phyloP scores from a whole-genome alignment of 768 basidiomycete genomes.

The Infundibulicybe gibba region DNA sequence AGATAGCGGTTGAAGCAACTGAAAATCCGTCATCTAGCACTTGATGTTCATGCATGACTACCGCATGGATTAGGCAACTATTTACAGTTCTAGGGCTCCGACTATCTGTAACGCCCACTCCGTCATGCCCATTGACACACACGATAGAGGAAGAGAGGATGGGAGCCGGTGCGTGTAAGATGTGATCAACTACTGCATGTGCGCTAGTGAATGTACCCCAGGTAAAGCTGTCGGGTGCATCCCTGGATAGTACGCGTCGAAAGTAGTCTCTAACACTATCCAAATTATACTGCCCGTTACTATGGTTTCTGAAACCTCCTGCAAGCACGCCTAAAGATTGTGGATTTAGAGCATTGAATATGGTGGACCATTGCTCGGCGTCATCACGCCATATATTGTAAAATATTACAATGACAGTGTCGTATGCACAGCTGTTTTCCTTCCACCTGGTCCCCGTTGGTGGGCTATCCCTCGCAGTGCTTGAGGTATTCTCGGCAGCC shows the following conservation, averaged over 20 bases:
- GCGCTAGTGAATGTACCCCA: conserved; percentile 1
- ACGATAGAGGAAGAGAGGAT: neutral
- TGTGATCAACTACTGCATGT: neutral
- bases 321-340: neutral
- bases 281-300: neutral
- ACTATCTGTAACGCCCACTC: too few species aligned
- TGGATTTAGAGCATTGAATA: neutral
- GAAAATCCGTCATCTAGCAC: too few species aligned
- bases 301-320: neutral
- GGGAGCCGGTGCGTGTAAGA: neutral
- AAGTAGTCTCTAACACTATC: conserved; percentile 3
- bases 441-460: conserved; percentile 1
- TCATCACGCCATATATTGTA: conserved; percentile 2
- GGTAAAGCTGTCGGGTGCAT: neutral
- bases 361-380: neutral
- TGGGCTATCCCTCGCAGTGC: too few species aligned
- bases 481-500: neutral
- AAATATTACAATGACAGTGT: neutral
- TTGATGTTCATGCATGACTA: too few species aligned
- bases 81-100: too few species aligned
- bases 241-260: neutral
- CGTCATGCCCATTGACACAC: neutral
- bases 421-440: conserved; percentile 6
- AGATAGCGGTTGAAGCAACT: too few species aligned
- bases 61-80: too few species aligned